Base-by-base conservation (phyloP, 768 basidiomycete genomes). In the Xerocomellus chrysenteron region DNA sequence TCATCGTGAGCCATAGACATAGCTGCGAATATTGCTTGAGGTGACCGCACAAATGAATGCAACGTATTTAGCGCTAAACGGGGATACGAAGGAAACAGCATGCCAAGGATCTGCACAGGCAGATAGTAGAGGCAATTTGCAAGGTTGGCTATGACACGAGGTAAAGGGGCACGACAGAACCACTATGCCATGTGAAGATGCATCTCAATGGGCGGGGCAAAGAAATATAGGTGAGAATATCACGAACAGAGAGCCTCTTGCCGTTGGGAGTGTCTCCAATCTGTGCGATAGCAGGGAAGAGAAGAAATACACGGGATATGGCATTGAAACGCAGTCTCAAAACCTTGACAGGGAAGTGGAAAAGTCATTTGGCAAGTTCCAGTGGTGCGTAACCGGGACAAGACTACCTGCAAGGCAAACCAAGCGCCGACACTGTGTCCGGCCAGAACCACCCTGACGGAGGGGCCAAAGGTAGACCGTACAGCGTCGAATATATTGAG, bases 351-450 rank as follows among this genome's bases (percentile, higher is more conserved):
- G 37, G 33, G 40, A 7, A 44, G 24, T 39, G 14, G 35, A 44
- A 49, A 32, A 28, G n/a, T 44, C 49, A 47, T n/a, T 37, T 21
- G 14, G 17, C 37, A 41, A 49, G 32, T 28, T 24, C 13, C 11
- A 17, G 26, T 5, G 12, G 30, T 51, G 7, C 35, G 35, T 50
- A 13, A 26, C 5, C 12, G 58, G 28, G n/a, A 58, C 30, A 35
- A 54, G 49, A 36, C 61, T 36, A 82, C 86, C 75, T 90, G 82
- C 32, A 83, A 64, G 5, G 78, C 67, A 50, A 92, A 74, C 88
- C 89, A 93, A 2, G 82, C 73, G 2, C 90, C 90, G 14, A 92
- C 81, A 52, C 87, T 89, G 59, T 92, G 90, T 10, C 85, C 87
- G 21, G 79, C 66, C 0, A 88, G 24, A 17, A 86, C 67, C 28